phyloP scores from a whole-genome alignment of 2,329 filamentous ascomycete genomes.

The Chaetomiaceae sp. region DNA sequence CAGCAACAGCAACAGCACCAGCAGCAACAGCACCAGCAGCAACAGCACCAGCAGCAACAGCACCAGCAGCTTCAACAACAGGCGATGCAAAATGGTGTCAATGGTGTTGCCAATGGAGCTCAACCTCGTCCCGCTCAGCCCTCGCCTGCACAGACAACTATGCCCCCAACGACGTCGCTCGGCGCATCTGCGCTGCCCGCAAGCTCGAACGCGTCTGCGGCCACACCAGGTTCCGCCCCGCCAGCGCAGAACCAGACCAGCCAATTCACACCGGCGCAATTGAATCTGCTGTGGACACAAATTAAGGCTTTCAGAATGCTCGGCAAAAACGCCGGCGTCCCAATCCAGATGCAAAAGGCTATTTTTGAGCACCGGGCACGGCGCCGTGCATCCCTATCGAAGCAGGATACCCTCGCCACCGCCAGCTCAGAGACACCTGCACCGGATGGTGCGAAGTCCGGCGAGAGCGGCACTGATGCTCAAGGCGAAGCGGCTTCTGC shows the following conservation, averaged over 20 bases:
- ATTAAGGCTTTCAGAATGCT: slow-evolving; percentile 88
- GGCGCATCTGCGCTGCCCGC: slow-evolving; percentile 36
- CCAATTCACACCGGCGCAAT: slow-evolving; percentile 72
- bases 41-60: slow-evolving; percentile 45
- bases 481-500: slow-evolving; percentile 17
- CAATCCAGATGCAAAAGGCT: slow-evolving; percentile 69
- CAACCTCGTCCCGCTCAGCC: slow-evolving; percentile 37
- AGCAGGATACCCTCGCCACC: slow-evolving; percentile 36
- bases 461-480: slow-evolving; percentile 35
- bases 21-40: slow-evolving; percentile 18
- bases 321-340: slow-evolving; percentile 79
- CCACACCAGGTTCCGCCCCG: slow-evolving; percentile 25
- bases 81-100: slow-evolving; percentile 48
- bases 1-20: slow-evolving; percentile 41
- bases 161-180: slow-evolving; percentile 31
- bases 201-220: slow-evolving; percentile 27
- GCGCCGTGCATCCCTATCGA: slow-evolving; percentile 49
- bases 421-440: slow-evolving; percentile 22
- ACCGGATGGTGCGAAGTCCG: slow-evolving; percentile 32
- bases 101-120: slow-evolving; percentile 49
- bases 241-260: slow-evolving; percentile 31
- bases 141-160: slow-evolving; percentile 27
- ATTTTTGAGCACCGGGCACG: slow-evolving; percentile 71
- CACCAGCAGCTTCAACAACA: slow-evolving; percentile 41
- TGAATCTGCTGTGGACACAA: slow-evolving; percentile 72